Evolutionary conservation across 495 filamentous ascomycete genomes (phyloP).

Genomic region (Podospora pseudoanserina): DNA sequence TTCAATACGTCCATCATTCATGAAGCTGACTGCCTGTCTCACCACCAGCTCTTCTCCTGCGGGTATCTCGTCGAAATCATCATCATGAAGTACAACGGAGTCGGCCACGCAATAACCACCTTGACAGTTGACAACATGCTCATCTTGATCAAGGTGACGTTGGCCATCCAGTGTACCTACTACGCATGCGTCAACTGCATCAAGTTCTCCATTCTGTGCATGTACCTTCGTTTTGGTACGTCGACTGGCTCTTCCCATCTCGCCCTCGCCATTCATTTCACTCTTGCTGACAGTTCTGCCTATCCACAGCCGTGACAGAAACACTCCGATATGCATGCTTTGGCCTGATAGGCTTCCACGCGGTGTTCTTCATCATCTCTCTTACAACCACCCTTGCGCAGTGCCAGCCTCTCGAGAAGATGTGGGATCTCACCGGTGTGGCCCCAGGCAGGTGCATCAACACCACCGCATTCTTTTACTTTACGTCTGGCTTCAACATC

Average conservation of each 20-base stretch:
- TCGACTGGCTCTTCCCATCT: background rate
- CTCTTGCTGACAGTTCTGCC: background rate
- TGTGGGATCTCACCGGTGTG: slow-evolving; percentile 44
- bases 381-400: slow-evolving; percentile 40
- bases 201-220: slow-evolving; percentile 8
- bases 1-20: background rate
- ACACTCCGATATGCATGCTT: slow-evolving; percentile 33
- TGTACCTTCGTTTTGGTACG: slow-evolving; percentile 5
- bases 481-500: slow-evolving; percentile 50
- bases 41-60: background rate
- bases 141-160: background rate
- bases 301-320: slow-evolving; percentile 23
- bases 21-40: background rate
- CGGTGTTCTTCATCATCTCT: slow-evolving; percentile 37
- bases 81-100: background rate
- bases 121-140: slow-evolving; percentile 5
- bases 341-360: slow-evolving; percentile 37
- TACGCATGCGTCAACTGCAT: slow-evolving; percentile 4
- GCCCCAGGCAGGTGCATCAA: slow-evolving; percentile 44
- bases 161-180: slow-evolving; percentile 7
- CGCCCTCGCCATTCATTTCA: background rate
- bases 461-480: slow-evolving; percentile 49
- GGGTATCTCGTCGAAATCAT: background rate
- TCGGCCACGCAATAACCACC: background rate
- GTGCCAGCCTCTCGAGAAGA: slow-evolving; percentile 42